These are phyloP conservation scores for Penicillium brasilianum DNA, from an alignment of 2,329 filamentous ascomycete species.

Conservation along the genomic window DNA sequence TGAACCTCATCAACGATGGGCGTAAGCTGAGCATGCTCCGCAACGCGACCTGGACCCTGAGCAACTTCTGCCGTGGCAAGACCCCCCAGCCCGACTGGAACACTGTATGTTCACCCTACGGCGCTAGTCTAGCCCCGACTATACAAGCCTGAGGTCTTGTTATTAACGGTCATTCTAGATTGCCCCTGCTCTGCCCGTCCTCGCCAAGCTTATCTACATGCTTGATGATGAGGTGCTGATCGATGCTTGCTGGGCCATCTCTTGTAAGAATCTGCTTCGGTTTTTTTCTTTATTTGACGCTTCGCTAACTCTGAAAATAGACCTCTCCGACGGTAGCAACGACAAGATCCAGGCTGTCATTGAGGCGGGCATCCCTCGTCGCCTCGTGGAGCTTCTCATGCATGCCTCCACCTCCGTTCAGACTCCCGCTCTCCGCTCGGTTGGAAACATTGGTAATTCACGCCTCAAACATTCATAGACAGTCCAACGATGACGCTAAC, in stretches of 20 bases:
- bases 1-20: conserved; percentile 90
- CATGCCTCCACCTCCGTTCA: conserved; percentile 98
- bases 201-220: conserved; percentile 97
- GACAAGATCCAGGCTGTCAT: conserved; percentile 99
- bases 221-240: conserved; percentile 98
- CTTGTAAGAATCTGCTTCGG: conserved; percentile 54
- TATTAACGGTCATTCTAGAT: conserved; percentile 66
- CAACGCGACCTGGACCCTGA: conserved; percentile 98
- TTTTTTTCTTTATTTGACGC: neutral
- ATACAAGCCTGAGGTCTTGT: neutral
- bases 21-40: conserved; percentile 99
- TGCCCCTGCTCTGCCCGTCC: conserved; percentile 87
- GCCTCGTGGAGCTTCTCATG: conserved; percentile 95
- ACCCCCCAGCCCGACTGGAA: conserved; percentile 98
- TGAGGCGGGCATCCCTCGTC: conserved; percentile 94
- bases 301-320: neutral
- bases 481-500: neutral
- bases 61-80: conserved; percentile 99
- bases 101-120: conserved; percentile 67
- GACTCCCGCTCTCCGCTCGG: conserved; percentile 93
- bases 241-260: conserved; percentile 99
- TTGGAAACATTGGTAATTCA: conserved; percentile 76
- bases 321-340: conserved; percentile 95
- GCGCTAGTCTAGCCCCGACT: neutral
- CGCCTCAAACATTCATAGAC: neutral